Evolutionary conservation across 768 basidiomycete genomes (phyloP).

Genomic region (Mycena metata): DNA sequence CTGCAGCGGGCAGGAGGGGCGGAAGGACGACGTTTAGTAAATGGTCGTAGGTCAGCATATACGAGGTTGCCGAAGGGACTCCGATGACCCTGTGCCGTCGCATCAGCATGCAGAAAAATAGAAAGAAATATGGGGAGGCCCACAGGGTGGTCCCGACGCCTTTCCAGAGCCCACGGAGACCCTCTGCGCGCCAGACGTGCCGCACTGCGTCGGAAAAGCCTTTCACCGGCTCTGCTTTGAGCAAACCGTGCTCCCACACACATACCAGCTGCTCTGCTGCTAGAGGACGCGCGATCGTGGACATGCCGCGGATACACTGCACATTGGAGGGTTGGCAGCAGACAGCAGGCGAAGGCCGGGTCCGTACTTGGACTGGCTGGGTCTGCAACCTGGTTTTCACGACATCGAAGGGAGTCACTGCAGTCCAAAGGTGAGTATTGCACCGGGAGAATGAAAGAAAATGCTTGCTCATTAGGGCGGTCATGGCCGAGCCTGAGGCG

Average conservation of each 20-base stretch:
- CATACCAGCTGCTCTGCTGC: constrained; percentile 78
- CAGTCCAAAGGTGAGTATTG: constrained; percentile 4
- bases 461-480: constrained; percentile 82
- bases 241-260: constrained; percentile 80
- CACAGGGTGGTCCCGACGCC: constrained; percentile 93
- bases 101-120: constrained; percentile 30
- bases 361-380: constrained; percentile 70
- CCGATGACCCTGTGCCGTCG: constrained; percentile 76
- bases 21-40: constrained; percentile 76
- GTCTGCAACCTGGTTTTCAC: constrained; percentile 98
- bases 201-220: constrained; percentile 90
- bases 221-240: constrained; percentile 78
- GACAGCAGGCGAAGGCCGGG: constrained; percentile 64
- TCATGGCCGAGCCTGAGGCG: constrained; percentile 82
- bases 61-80: constrained; percentile 91
- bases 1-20: constrained; percentile 64
- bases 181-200: constrained; percentile 86
- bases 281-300: constrained; percentile 73
- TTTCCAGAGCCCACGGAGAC: constrained; percentile 92
- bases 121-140: constrained; percentile 46
- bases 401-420: constrained; percentile 99
- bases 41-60: constrained; percentile 97
- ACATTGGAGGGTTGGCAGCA: constrained; percentile 79
- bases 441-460: neutral
- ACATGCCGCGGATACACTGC: constrained; percentile 82